Evolutionary conservation across 768 basidiomycete species (phyloP), one percentile per base, ranked within the genome.

Genomic region (Calocera viscosa): DNA sequence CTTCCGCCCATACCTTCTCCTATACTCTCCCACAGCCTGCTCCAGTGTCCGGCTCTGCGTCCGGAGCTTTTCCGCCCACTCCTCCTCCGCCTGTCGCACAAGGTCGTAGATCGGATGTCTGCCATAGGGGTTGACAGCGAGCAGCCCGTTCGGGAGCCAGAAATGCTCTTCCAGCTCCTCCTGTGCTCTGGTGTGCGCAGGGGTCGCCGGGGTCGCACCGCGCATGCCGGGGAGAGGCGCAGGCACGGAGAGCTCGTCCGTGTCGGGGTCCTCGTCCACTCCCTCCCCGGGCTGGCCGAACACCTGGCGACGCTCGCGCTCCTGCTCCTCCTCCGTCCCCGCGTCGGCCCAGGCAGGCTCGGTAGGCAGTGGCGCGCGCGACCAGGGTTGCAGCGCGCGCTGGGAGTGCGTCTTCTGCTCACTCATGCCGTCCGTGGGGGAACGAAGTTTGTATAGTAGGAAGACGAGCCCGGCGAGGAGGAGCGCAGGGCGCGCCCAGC

Each of bases 51-150:
- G 75, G 53, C 80, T 81, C 24, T 76, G 77, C 0, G 73, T 73
- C 0, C 69, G 67, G 1, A 70, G 65, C 71, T 79, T 79, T 1
- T 67, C 69, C 0, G 72, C 68, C 82, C 83, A 84, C 28, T 71
- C 69, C 26, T 68, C 60, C 66, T 81, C 77, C 1, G 79, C 77
- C 5, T 71, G 69, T 28, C 73, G 66, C 34, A 80, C 79, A 12
- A 83, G 72, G 32, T 80, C 78, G 64, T 75, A 77, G 38, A 84
- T 79, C 3, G 82, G 82, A 72, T 84, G 82, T 17, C 69, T 64
- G 7, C 74, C 77, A 19, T 72, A 68, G 0, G 74, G 74, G 69
- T 79, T 77, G 68, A 80, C 77, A 30, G 75, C 72, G 0, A 81
- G 69, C 12, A 79, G 65, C 0, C 80, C 80, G 65, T 80, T 60